phyloP scores from a whole-genome alignment of 2,329 filamentous ascomycete species.

The Pseudogymnoascus sp. region DNA sequence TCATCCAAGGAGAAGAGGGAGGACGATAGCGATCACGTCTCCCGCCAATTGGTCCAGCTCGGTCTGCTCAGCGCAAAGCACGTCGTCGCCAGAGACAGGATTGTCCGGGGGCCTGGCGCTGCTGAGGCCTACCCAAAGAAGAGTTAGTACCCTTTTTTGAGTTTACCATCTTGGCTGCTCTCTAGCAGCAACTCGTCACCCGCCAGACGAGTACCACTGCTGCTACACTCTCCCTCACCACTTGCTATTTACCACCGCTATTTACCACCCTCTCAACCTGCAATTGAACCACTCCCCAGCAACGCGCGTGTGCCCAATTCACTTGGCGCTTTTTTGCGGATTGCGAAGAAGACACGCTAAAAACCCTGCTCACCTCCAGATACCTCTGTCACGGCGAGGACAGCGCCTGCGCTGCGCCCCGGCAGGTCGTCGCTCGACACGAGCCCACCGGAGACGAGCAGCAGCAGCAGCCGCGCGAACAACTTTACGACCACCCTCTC shows the following conservation, averaged over 20 bases:
- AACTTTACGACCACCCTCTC: not conserved
- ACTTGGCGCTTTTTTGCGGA: not conserved
- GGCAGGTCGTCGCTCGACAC: not conserved
- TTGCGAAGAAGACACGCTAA: not conserved
- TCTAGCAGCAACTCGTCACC: not conserved
- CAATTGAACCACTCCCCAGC: not conserved
- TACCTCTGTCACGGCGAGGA: not conserved
- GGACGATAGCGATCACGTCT: not conserved
- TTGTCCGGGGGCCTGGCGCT: not conserved
- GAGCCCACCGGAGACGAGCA: not conserved
- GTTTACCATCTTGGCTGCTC: not conserved
- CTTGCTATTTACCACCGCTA: not conserved
- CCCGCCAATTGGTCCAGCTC: not conserved
- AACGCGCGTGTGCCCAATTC: not conserved
- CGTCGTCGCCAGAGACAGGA: not conserved
- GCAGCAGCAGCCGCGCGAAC: not conserved
- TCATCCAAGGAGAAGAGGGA: not conserved
- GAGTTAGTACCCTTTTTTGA: constrained; percentile 1
- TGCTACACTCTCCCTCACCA: not conserved
- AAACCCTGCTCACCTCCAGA: constrained; percentile 1
- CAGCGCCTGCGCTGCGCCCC: not conserved
- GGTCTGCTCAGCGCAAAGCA: not conserved
- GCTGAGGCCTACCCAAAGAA: not conserved
- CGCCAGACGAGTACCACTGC: not conserved
- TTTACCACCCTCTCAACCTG: not conserved